A percentile compares a stretch with the other conserved stretches of the same genome.
phyloP scores from a whole-genome alignment of 805 yeast species.

The Teunomyces atbi region DNA sequence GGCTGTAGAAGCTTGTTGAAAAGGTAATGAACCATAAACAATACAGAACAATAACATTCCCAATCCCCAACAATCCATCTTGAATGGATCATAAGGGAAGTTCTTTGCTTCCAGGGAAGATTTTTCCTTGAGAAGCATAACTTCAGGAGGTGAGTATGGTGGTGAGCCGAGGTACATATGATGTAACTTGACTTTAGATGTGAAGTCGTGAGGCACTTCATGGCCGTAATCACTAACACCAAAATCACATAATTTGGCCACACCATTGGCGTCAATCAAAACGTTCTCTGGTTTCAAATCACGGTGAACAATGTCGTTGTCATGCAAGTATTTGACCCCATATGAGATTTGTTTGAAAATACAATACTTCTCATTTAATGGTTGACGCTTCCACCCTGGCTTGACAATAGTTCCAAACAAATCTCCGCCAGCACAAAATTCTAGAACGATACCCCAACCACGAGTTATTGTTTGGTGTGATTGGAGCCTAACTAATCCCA shows the following conservation, averaged over 20 bases:
- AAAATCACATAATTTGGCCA: conserved; percentile 70
- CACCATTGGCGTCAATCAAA: conserved; percentile 55
- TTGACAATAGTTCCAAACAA: conserved; percentile 53
- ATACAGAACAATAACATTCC: conserved; percentile 67
- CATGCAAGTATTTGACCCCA: conserved; percentile 64
- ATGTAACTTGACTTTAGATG: conserved; percentile 37
- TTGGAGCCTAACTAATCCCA: conserved; percentile 56
- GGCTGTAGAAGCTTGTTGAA: conserved; percentile 49
- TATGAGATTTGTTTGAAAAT: conserved; percentile 65
- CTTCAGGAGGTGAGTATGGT: conserved; percentile 80
- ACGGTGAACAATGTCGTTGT: conserved; percentile 64
- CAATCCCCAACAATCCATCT: conserved; percentile 70
- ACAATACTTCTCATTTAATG: conserved; percentile 56
- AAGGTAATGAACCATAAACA: conserved; percentile 59
- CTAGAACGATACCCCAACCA: conserved; percentile 78
- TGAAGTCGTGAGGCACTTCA: conserved; percentile 48
- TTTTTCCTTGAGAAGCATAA: conserved; percentile 47
- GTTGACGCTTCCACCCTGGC: conserved; percentile 58
- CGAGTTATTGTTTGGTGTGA: conserved; percentile 52
- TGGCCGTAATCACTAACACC: conserved; percentile 72
- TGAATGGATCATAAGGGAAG: conserved; percentile 59
- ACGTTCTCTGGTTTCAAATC: conserved; percentile 78
- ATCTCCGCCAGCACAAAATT: conserved; percentile 61
- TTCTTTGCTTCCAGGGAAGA: conserved; percentile 30
- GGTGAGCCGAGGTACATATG: conserved; percentile 71